These are phyloP conservation scores for Geotrichum carabidarum DNA, from an alignment of 1,139 yeast genomes.

Conservation along the genomic window DNA sequence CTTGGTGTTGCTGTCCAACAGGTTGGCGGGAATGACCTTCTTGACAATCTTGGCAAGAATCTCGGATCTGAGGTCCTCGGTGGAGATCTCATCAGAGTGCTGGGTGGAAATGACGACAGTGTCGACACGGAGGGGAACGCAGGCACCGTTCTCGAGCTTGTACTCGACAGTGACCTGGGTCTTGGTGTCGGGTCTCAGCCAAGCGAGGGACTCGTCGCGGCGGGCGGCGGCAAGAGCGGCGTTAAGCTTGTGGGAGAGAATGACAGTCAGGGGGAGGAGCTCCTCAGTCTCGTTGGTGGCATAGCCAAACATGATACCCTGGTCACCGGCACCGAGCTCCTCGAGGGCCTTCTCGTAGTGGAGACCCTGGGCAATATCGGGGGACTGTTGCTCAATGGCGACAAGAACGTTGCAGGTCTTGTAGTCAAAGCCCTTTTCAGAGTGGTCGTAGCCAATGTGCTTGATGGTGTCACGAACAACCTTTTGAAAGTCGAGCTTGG, in stretches of 20 bases:
- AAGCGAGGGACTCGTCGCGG: slow-evolving; percentile 86
- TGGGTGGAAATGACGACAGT: slow-evolving; percentile 96
- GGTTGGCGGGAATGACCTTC: slow-evolving; percentile 85
- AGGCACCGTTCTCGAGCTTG: slow-evolving; percentile 90
- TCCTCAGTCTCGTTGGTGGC: slow-evolving; percentile 99
- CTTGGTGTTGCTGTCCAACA: slow-evolving; percentile 89
- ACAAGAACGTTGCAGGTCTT: slow-evolving; percentile 98
- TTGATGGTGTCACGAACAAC: slow-evolving; percentile 96
- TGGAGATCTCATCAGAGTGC: slow-evolving; percentile 92
- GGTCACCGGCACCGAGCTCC: slow-evolving; percentile 99
- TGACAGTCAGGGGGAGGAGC: slow-evolving; percentile 89
- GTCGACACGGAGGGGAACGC: slow-evolving; percentile 92
- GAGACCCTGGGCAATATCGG: slow-evolving; percentile 98
- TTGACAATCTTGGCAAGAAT: slow-evolving; percentile 74
- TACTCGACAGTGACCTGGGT: slow-evolving; percentile 98
- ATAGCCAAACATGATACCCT: slow-evolving; percentile 99
- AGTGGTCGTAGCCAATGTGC: slow-evolving; percentile 95
- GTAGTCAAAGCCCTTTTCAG: slow-evolving; percentile 97
- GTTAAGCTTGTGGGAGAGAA: slow-evolving; percentile 93
- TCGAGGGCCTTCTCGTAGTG: slow-evolving; percentile 95
- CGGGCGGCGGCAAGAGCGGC: slow-evolving; percentile 96
- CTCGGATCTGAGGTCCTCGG: slow-evolving; percentile 82
- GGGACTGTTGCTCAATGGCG: slow-evolving; percentile 98
- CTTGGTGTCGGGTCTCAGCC: slow-evolving; percentile 99
- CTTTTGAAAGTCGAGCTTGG: slow-evolving; percentile 91